Evolutionary conservation across 305 asterid species (phyloP).

Genomic region (Stenogyne calaminthoides): DNA sequence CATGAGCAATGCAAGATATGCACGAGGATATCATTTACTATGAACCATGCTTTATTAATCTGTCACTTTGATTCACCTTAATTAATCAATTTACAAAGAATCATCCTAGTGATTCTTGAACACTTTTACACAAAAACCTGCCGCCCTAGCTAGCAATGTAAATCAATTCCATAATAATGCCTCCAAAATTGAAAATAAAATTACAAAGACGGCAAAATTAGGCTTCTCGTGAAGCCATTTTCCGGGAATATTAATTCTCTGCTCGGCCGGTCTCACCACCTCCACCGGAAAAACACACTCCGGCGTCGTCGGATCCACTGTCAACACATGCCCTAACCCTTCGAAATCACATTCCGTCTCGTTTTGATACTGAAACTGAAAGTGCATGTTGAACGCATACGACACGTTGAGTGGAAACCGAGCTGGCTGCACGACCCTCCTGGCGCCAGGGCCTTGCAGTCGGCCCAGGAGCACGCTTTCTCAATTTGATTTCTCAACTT

Average conservation of each 20-base stretch:
- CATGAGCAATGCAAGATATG: background rate
- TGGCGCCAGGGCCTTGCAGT: slow-evolving; percentile 41
- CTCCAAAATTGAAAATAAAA: background rate
- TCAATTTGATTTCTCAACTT: background rate
- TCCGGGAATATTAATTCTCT: background rate
- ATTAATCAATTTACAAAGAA: background rate
- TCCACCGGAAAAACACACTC: slow-evolving; percentile 48
- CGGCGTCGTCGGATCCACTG: slow-evolving; percentile 36
- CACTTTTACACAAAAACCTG: background rate
- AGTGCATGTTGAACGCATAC: slow-evolving; percentile 46
- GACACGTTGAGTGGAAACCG: slow-evolving; percentile 29
- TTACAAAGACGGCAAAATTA: background rate
- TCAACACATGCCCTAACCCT: slow-evolving; percentile 29
- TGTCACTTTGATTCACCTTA: background rate
- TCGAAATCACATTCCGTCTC: slow-evolving; percentile 31
- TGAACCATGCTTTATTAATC: no score
- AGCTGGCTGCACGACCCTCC: slow-evolving; percentile 51
- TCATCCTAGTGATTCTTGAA: background rate
- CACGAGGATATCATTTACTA: no score
- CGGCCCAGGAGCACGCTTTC: slow-evolving; percentile 27
- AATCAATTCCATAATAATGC: background rate
- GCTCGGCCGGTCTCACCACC: slow-evolving; percentile 35
- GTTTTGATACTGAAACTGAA: slow-evolving; percentile 34
- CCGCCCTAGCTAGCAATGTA: background rate
- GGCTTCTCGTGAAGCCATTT: background rate